Evolutionary conservation across 371 early-diverging fungal genomes (phyloP), one percentile per base, ranked within the genome.

Genomic region (Mucor plumbeus): DNA sequence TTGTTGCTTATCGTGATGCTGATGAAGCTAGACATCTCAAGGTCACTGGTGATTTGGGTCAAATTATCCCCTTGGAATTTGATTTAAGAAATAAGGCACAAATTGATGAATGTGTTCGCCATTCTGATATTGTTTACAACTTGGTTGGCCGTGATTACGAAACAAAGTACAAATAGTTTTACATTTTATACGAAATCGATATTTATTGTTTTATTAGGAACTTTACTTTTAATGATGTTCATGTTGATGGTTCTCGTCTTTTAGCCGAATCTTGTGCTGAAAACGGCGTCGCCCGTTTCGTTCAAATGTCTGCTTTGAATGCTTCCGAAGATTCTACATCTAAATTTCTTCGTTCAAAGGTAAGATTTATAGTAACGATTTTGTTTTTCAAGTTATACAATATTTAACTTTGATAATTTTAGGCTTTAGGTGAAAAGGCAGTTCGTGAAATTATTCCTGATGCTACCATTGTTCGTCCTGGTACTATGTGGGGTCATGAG

Each of bases 51-150:
- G 99, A 98, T 80, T 85, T 98, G 41, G 99, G 99, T 62, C 94
- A 96, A 85, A 87, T 98, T 57, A 85, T 95, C 48, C 95, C 94
- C 63, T 77, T 94, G 85, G 92, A 96, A 75, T 96, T 94, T 73
- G 95, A 97, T 74, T 74, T 96, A 59, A 89, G 92, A 70, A 91
- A 97, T 85, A 89, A 92, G 68, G 88, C 91, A 55, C 87, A 88
- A 68, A 84, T 97, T 65, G 86, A 82, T 53, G 94, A 94, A 74
- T 89, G 90, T 72, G 89, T 98, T 61, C 89, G 92, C 69, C 93
- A 97, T 83, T 93, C 95, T 36, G 99, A 98, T 74, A 89, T 93
- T 55, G 97, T 98, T 64, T 91, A 94, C 80, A 98, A 98, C 84
- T 85, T 96, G 73, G 88, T 97, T 67, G 98, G 97, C 38, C 90